These are phyloP conservation scores for Eucalyptus urophylla DNA, from an alignment of 345 rosid genomes.

Conservation along the genomic window DNA sequence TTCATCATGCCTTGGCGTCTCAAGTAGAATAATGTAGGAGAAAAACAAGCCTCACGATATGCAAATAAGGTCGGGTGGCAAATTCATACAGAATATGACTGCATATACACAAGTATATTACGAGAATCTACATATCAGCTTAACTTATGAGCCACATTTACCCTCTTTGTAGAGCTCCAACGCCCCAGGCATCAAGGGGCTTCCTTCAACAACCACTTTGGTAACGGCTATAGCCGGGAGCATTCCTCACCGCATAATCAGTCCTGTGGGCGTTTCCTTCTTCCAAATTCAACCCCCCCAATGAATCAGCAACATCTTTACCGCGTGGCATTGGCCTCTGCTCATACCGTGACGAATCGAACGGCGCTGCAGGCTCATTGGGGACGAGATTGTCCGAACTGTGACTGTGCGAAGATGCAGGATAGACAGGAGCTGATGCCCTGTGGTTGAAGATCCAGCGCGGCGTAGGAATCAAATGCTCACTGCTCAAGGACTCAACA, in stretches of 20 bases:
- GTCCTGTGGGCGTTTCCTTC: neutral
- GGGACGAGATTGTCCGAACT: neutral
- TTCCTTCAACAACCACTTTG: neutral
- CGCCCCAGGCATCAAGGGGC: neutral
- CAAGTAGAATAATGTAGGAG: neutral
- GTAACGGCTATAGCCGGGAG: neutral
- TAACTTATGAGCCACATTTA: neutral
- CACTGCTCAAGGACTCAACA: neutral
- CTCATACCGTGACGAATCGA: neutral
- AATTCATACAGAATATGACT: neutral
- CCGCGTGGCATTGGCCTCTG: neutral
- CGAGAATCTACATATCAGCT: neutral
- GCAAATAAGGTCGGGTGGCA: neutral
- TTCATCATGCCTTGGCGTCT: neutral
- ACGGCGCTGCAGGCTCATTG: neutral
- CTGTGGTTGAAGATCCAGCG: neutral
- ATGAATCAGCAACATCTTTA: neutral
- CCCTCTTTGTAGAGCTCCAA: neutral
- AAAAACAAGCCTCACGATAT: neutral
- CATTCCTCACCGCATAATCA: neutral
- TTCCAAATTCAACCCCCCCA: neutral
- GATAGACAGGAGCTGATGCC: neutral
- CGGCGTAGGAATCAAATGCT: neutral
- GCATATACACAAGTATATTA: neutral
- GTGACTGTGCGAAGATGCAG: neutral